Evolutionary conservation across 306 rosid species (phyloP).

Genomic region (Cucumis melo): DNA sequence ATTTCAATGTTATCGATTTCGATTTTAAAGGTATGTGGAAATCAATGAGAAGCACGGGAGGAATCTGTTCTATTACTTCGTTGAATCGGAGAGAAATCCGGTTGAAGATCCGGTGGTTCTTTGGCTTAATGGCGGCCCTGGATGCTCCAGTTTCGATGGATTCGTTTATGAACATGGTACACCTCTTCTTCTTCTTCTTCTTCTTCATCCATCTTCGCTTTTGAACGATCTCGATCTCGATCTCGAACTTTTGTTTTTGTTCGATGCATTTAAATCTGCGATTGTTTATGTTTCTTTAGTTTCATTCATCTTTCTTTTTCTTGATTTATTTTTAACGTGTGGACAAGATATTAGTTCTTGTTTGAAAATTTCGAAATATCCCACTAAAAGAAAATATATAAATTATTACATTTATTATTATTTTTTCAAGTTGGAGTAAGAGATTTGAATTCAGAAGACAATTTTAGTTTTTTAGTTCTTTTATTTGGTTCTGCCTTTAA

Average conservation of each 20-base stretch:
- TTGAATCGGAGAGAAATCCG: slow-evolving; percentile 67
- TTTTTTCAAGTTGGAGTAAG: too few species aligned
- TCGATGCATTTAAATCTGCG: background rate
- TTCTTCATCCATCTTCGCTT: background rate
- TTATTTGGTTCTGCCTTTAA: too few species aligned
- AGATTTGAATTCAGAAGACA: too few species aligned
- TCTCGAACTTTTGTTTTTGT: too few species aligned
- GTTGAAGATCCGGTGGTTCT: slow-evolving; percentile 75
- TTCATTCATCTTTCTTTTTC: background rate
- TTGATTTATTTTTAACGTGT: too few species aligned
- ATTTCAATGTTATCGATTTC: background rate
- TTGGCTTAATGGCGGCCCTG: slow-evolving; percentile 99
- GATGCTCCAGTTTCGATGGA: slow-evolving; percentile 94
- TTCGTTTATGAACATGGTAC: slow-evolving; percentile 94
- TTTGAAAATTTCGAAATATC: background rate
- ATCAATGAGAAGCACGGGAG: slow-evolving; percentile 36
- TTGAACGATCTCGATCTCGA: background rate
- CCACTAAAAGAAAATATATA: background rate
- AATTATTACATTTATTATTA: too few species aligned
- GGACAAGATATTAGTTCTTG: background rate
- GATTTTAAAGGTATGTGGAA: slow-evolving; percentile 29
- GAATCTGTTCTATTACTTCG: slow-evolving; percentile 69
- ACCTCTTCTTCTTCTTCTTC: background rate
- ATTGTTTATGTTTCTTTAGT: background rate
- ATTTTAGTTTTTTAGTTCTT: too few species aligned